Evolutionary conservation across 371 early-diverging fungal species (phyloP).

Genomic region (Rhizopus stolonifer): DNA sequence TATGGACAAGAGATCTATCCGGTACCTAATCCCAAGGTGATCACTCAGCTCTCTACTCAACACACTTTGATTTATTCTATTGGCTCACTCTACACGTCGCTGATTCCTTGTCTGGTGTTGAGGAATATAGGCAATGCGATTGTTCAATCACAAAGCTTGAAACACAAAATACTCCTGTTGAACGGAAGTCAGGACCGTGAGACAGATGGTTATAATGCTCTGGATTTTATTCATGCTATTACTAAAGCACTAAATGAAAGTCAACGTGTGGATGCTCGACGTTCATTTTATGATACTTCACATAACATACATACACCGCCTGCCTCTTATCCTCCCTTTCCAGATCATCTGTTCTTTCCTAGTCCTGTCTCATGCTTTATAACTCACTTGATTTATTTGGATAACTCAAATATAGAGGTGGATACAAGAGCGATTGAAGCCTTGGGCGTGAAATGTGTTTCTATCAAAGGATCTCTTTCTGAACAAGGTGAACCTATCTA

Average conservation of each 20-base stretch:
- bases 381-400: slow-evolving; percentile 66
- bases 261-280: slow-evolving; percentile 46
- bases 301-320: slow-evolving; percentile 13
- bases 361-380: slow-evolving; percentile 59
- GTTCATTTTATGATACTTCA: slow-evolving; percentile 34
- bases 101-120: slow-evolving; percentile 68
- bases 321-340: slow-evolving; percentile 39
- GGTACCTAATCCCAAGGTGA: slow-evolving; percentile 65
- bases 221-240: slow-evolving; percentile 71
- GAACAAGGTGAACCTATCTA: slow-evolving; percentile 26
- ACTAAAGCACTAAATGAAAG: slow-evolving; percentile 65
- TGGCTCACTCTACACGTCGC: slow-evolving; percentile 73
- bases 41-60: slow-evolving; percentile 52
- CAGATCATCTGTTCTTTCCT: slow-evolving; percentile 32
- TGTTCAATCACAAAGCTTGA: slow-evolving; percentile 52
- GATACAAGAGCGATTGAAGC: slow-evolving; percentile 60
- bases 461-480: slow-evolving; percentile 27
- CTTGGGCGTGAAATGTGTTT: slow-evolving; percentile 63
- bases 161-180: slow-evolving; percentile 64
- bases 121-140: slow-evolving; percentile 67
- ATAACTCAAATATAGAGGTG: slow-evolving; percentile 44
- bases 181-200: slow-evolving; percentile 75
- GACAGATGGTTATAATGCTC: slow-evolving; percentile 64
- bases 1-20: slow-evolving; percentile 73
- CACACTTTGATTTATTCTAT: slow-evolving; percentile 65